These are phyloP conservation scores for Scutellaria baicalensis DNA, from an alignment of 257 asterid genomes.

Conservation along the genomic window DNA sequence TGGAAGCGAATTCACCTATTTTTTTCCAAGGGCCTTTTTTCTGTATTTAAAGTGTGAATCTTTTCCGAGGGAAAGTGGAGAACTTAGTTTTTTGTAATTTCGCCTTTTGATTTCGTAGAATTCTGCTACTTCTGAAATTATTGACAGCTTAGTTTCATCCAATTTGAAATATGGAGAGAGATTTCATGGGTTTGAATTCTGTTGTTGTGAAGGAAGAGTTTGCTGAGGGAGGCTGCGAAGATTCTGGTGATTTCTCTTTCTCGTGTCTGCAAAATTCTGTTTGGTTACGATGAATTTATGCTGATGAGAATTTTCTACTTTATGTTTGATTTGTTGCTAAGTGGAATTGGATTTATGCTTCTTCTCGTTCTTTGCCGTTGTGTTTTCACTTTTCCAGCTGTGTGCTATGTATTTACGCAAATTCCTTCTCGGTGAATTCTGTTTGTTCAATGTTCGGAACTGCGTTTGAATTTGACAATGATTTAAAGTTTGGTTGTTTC, in stretches of 20 bases:
- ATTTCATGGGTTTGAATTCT: conserved; percentile 60
- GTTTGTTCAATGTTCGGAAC: neutral
- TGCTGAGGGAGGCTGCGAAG: conserved; percentile 39
- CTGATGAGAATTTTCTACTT: neutral
- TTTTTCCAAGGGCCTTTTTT: neutral
- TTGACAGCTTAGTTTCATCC: neutral
- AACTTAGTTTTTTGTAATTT: neutral
- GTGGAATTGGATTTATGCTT: conserved; percentile 5
- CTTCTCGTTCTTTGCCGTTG: neutral
- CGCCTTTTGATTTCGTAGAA: neutral
- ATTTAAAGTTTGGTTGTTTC: neutral
- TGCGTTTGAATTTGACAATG: neutral
- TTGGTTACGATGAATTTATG: neutral
- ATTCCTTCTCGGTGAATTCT: neutral
- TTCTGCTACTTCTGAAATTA: neutral
- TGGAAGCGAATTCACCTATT: conserved; percentile 18
- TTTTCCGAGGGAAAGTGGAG: conserved; percentile 3
- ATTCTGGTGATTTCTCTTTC: conserved; percentile 40
- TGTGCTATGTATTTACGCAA: neutral
- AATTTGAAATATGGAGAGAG: conserved; percentile 60
- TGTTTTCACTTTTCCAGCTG: neutral
- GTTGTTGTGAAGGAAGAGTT: conserved; percentile 49
- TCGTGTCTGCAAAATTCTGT: neutral
- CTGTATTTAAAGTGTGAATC: neutral
- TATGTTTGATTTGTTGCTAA: neutral